Evolutionary conservation across 2,329 filamentous ascomycete genomes (phyloP), one percentile per base, ranked within the genome.

Genomic region (Colletotrichum scovillei): DNA sequence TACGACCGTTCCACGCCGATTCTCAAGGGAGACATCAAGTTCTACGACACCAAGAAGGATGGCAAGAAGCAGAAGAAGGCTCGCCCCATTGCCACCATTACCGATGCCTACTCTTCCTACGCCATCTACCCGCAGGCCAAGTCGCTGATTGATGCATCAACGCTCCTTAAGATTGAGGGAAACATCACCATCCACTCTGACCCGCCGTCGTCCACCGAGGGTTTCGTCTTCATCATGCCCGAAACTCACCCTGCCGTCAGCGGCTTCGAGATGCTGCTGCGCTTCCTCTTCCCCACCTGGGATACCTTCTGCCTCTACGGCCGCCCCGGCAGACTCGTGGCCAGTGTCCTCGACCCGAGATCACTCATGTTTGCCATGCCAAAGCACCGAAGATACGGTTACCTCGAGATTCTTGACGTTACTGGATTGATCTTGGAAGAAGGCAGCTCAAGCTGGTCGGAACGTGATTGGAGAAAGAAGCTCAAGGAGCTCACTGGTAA

Each of bases 351-450:
- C 57, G 95, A 98, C 82, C 88, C 94, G 4, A 91, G 95, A 58
- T 97, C 97, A 69, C 88, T 99, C 76, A 99, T 99, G 97, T 99
- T 98, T 82, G 97, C 95, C 6, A 97, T 99, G 92, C 96, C 97
- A 0, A 94, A 94, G 77, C 92, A 97, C 77, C 91, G 92, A 66
- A 90, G 94, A 76, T 97, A 97, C 78, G 95, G 96, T 0, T 98
- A 98, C 79, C 85, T 99, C 30, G 97, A 98, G 79, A 91, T 95
- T 46, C 84, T 95, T 69, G 97, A 99, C 80, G 94, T 98, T 19
- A 92, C 92, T 4, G 89, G 89, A 66, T 85, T 98, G 55, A 95
- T 99, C 74, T 88, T 93, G 75, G 92, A 92, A 3, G 89, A 95
- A 3, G 94, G 93, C 24, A 97, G 93, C 81, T 85, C 89, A 24